These are phyloP conservation scores for Mucor plumbeus DNA, from an alignment of 371 early-diverging fungal genomes.

Conservation along the genomic window DNA sequence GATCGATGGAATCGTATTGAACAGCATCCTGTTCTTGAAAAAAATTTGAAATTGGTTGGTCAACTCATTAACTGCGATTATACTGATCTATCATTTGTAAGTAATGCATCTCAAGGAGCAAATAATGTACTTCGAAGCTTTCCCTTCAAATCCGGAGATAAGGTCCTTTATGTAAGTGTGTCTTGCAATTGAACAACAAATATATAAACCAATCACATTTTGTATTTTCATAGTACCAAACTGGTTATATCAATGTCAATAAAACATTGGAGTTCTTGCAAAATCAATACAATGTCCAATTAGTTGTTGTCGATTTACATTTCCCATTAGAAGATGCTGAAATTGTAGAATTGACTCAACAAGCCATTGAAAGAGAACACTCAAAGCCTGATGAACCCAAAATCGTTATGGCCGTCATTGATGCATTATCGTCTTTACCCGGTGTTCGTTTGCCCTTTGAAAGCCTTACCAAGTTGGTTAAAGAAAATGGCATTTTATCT, in stretches of 20 bases:
- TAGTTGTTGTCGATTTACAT: constrained; percentile 37
- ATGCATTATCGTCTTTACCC: constrained; percentile 63
- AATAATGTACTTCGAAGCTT: constrained; percentile 50
- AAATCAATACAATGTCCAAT: constrained; percentile 36
- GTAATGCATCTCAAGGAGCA: constrained; percentile 45
- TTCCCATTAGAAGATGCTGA: constrained; percentile 41
- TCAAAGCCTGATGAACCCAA: constrained; percentile 30
- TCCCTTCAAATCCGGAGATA: constrained; percentile 50
- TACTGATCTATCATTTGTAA: constrained; percentile 40
- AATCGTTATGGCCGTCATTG: constrained; percentile 53
- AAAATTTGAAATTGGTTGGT: constrained; percentile 13
- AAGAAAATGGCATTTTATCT: constrained; percentile 57
- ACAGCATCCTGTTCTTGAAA: background rate
- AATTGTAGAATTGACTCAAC: constrained; percentile 33
- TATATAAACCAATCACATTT: too few relatives aligned
- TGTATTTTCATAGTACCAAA: constrained; percentile 27
- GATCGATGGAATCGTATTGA: constrained; percentile 28
- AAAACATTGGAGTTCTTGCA: constrained; percentile 39
- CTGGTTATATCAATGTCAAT: constrained; percentile 44
- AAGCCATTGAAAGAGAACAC: constrained; percentile 36
- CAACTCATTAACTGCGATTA: constrained; percentile 38
- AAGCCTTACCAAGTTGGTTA: constrained; percentile 48
- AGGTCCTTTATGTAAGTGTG: constrained; percentile 33
- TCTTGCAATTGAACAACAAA: background rate
- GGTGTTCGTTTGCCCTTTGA: constrained; percentile 66